Percentiles rank a stretch among this genome's conserved stretches.
Conservation (phyloP, 2,329 filamentous ascomycete genomes). For the Trematosphaeria pertusa region DNA sequence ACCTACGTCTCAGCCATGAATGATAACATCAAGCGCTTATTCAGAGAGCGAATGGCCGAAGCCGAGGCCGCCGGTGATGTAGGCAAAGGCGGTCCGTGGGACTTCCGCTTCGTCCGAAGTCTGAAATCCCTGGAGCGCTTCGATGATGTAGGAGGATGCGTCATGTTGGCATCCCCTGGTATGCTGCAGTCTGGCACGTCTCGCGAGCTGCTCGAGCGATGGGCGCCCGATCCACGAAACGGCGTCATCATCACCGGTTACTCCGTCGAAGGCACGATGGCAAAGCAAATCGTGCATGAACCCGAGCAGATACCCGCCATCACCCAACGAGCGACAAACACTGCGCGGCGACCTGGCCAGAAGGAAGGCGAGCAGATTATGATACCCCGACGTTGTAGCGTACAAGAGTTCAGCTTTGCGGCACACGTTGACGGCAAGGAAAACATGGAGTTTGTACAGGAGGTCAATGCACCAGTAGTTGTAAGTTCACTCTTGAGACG, state of each 20-base stretch:
- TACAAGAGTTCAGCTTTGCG: conserved; percentile 94
- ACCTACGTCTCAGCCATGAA: conserved; percentile 99
- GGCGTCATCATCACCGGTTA: conserved; percentile 99
- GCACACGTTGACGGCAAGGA: conserved; percentile 96
- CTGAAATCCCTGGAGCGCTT: conserved; percentile 94
- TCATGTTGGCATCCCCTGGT: conserved; percentile 96
- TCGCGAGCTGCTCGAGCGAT: conserved; percentile 88
- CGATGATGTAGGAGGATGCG: conserved; percentile 92
- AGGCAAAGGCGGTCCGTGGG: conserved; percentile 86
- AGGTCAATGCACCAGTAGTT: conserved; percentile 89
- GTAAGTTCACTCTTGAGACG: too few relatives aligned
- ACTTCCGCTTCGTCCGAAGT: conserved; percentile 92
- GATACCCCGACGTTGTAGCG: conserved; percentile 90
- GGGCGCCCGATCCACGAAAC: conserved; percentile 95
- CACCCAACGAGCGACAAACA: conserved; percentile 66
- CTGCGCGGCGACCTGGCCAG: conserved; percentile 67
- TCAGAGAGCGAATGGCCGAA: conserved; percentile 89
- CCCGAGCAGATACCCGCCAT: conserved; percentile 94
- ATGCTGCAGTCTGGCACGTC: conserved; percentile 98
- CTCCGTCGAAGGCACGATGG: conserved; percentile 98
- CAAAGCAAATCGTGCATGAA: conserved; percentile 91
- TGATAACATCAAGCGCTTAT: conserved; percentile 97
- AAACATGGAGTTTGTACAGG: conserved; percentile 96
- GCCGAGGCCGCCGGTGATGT: conserved; percentile 80
- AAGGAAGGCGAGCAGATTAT: conserved; percentile 84